Evolutionary conservation across 306 rosid genomes (phyloP).

Genomic region (Castanopsis chinensis): DNA sequence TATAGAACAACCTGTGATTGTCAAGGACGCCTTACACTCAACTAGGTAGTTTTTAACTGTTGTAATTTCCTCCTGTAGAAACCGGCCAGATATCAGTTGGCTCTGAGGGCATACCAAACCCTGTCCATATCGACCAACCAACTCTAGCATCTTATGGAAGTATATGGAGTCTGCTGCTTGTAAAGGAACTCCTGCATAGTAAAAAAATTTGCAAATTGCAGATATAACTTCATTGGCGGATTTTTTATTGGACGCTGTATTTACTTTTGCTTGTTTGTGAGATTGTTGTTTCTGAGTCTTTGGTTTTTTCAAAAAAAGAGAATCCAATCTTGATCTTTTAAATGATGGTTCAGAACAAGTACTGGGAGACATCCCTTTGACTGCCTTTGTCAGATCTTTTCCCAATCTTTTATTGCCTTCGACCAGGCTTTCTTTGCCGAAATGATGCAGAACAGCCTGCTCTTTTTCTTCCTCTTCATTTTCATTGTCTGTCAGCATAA

Average conservation of each 20-base stretch:
- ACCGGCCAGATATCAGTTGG: slow-evolving; percentile 65
- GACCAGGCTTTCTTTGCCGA: slow-evolving; percentile 55
- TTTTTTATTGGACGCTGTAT: slow-evolving; percentile 52
- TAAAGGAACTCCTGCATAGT: slow-evolving; percentile 85
- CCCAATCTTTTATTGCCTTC: slow-evolving; percentile 64
- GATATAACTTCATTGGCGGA: slow-evolving; percentile 74
- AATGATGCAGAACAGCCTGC: slow-evolving; percentile 55
- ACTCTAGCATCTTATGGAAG: slow-evolving; percentile 87
- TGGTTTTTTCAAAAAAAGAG: slow-evolving; percentile 66
- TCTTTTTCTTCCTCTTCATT: slow-evolving; percentile 69
- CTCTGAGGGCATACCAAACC: slow-evolving; percentile 72
- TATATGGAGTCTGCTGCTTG: slow-evolving; percentile 81
- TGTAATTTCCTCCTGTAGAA: slow-evolving; percentile 73
- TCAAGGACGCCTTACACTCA: slow-evolving; percentile 87
- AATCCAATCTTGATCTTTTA: slow-evolving; percentile 87
- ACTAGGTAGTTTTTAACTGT: slow-evolving; percentile 60
- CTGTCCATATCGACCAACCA: slow-evolving; percentile 77
- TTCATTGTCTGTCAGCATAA: slow-evolving; percentile 67
- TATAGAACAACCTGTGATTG: slow-evolving; percentile 82
- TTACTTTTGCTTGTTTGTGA: slow-evolving; percentile 58
- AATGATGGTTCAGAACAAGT: slow-evolving; percentile 66
- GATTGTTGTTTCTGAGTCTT: slow-evolving; percentile 61
- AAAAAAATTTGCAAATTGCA: slow-evolving; percentile 90
- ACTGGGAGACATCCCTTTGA: slow-evolving; percentile 54
- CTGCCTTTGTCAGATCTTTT: slow-evolving; percentile 52